A percentile compares a stretch with the other conserved stretches of the same genome.
Evolutionary conservation across 768 basidiomycete species (phyloP).

Genomic region (Rhodotorula graminis): DNA sequence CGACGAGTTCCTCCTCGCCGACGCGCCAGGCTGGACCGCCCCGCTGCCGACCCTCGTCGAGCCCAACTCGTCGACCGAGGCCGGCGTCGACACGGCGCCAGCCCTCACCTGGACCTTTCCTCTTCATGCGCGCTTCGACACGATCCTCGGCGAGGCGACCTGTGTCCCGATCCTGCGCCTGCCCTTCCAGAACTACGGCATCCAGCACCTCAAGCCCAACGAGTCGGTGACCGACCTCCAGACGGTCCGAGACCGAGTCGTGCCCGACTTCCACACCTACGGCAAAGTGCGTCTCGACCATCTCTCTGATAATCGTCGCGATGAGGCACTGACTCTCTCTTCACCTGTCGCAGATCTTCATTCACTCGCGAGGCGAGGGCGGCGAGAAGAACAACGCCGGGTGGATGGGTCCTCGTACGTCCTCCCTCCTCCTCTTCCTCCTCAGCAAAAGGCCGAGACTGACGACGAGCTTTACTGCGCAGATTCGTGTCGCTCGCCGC

Average conservation of each 20-base stretch:
- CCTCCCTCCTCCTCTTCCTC: neutral
- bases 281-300: slow-evolving; percentile 10
- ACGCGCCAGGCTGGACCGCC: slow-evolving; percentile 27
- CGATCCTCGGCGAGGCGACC: slow-evolving; percentile 10
- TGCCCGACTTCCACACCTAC: slow-evolving; percentile 15
- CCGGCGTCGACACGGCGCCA: rapidly evolving
- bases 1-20: slow-evolving; percentile 37
- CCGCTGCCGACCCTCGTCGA: neutral
- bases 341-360: slow-evolving; percentile 8
- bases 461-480: neutral
- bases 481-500: slow-evolving; percentile 29
- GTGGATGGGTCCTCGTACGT: slow-evolving; percentile 33
- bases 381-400: neutral
- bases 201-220: neutral
- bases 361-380: slow-evolving; percentile 2
- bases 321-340: neutral
- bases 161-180: slow-evolving; percentile 26
- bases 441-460: too few relatives aligned
- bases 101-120: slow-evolving; percentile 13
- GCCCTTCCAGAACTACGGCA: slow-evolving; percentile 33
- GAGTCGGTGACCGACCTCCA: slow-evolving; percentile 20
- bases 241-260: slow-evolving; percentile 12
- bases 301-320: neutral
- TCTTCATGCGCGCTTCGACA: slow-evolving; percentile 10
- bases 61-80: neutral